Evolutionary conservation across 352 stramenopile species (phyloP), one percentile per base, ranked within the genome.

Genomic region (Phytophthora chlamydospora): DNA sequence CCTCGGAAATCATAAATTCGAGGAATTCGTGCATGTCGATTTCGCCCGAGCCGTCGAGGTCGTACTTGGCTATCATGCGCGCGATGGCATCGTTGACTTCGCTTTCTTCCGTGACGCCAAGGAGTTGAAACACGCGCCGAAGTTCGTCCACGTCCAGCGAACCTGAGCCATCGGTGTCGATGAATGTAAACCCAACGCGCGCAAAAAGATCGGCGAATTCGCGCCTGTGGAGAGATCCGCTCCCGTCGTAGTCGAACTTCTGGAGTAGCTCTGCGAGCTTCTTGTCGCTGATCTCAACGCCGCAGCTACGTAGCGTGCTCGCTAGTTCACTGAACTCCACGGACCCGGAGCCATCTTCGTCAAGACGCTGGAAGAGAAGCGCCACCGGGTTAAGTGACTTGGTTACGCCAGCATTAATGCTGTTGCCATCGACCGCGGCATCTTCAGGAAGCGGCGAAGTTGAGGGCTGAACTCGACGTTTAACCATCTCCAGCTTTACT

Each of bases 1-100:
- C 38, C 31, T 88, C 74, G 2, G 58, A 68, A 39, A 79, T 88
- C 77, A 93, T 89, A 38, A 91, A 89, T 32, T 90, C 78, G 27
- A 93, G 62, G 17, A 93, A 91, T 29, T 93, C 84, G 33, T 80
- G 63, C 40, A 79, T 74, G 31, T 91, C 84, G 32, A 93, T 89
- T 56, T 86, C 83, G 6, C 84, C 84, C n/a, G 77, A 89, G 16
- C 70, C 76, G 50, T 89, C 76, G 3, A 93, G 38, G 49, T 93
- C 84, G 48, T 93, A 91, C 14, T 75, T 75, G 0, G 72, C 63
- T 13, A 91, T 72, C 78, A 88, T 83, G 3, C 47, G 53, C 13
- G 61, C 56, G 11, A 71, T 60, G 0, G 55, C 40, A 33, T 89
- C 76, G 19, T 84, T 68, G 1, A 70, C 32, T 12, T 83, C 70